These are phyloP conservation scores for Neotropicomus parvogracilis DNA, from an alignment of 1,284 basidiomycete species.

Conservation along the genomic window DNA sequence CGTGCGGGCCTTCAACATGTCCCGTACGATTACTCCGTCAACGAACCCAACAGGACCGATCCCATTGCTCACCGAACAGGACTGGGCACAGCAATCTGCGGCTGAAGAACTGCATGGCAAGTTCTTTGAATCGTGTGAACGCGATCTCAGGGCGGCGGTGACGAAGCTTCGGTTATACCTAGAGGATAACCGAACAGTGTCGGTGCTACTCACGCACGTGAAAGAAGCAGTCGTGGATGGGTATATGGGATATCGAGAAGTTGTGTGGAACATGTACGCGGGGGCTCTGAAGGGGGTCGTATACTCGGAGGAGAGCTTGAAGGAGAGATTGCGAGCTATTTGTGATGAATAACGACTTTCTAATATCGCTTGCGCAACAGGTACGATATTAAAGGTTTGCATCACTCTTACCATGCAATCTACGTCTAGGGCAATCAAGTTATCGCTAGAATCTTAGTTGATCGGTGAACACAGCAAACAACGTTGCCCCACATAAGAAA, in stretches of 20 bases:
- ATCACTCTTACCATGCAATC: no score
- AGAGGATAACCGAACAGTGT: conserved; percentile 73
- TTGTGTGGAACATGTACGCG: conserved; percentile 40
- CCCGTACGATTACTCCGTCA: conserved; percentile 15
- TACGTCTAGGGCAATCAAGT: no score
- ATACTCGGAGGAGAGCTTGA: conserved; percentile 37
- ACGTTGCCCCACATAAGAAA: neutral
- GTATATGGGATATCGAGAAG: conserved; percentile 67
- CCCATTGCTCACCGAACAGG: conserved; percentile 32
- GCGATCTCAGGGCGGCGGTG: conserved; percentile 54
- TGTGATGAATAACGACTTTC: conserved; percentile 22
- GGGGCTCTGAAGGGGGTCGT: conserved; percentile 37
- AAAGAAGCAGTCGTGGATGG: conserved; percentile 70
- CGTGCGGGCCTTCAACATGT: conserved; percentile 36
- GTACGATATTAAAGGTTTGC: no score
- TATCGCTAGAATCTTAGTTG: neutral
- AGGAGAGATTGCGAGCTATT: conserved; percentile 27
- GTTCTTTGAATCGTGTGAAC: conserved; percentile 51
- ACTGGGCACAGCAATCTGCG: conserved; percentile 47
- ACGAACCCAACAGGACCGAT: conserved; percentile 11
- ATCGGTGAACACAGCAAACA: neutral
- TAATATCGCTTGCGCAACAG: no score
- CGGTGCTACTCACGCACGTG: conserved; percentile 72
- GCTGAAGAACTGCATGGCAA: conserved; percentile 49
- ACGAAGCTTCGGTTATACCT: conserved; percentile 68